Percentiles rank a stretch among this genome's conserved stretches.
phyloP scores from a whole-genome alignment of 2,329 filamentous ascomycete genomes.

The Botrytis aclada region DNA sequence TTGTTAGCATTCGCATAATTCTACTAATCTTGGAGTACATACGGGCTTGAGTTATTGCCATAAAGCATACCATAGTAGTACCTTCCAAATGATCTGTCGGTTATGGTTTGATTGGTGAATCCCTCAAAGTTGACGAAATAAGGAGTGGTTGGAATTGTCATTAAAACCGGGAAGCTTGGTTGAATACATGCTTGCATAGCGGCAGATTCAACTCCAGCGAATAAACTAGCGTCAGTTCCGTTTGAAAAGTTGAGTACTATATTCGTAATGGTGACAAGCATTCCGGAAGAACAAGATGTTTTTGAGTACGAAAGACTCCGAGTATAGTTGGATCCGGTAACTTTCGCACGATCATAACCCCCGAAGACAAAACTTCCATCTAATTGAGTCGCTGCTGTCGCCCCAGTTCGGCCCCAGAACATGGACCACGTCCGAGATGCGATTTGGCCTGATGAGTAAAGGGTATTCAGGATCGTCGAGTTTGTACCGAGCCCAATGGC shows the following conservation, averaged over 20 bases:
- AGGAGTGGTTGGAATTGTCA: neutral
- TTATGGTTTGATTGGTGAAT: neutral
- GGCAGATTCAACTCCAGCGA: neutral
- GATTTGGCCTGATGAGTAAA: slow-evolving; percentile 2
- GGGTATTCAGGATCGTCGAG: slow-evolving; percentile 1
- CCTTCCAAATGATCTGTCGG: neutral
- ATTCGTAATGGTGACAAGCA: slow-evolving; percentile 13
- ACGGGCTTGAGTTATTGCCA: neutral
- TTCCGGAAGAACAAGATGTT: neutral
- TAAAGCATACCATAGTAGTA: slow-evolving; percentile 12
- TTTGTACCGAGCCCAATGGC: slow-evolving; percentile 16
- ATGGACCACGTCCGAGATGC: slow-evolving; percentile 15
- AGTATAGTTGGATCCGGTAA: slow-evolving; percentile 5
- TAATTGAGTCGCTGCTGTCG: neutral
- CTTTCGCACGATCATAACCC: slow-evolving; percentile 14
- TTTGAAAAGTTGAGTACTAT: slow-evolving; percentile 18
- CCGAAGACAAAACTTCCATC: slow-evolving; percentile 3
- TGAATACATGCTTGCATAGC: slow-evolving; percentile 8
- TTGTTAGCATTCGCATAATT: neutral
- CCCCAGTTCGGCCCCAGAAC: slow-evolving; percentile 13
- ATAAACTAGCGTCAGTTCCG: slow-evolving; percentile 10
- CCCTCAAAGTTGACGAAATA: neutral
- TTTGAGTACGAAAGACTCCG: neutral
- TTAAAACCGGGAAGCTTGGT: slow-evolving; percentile 5
- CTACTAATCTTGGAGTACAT: neutral